Conservation (phyloP, 2,329 filamentous ascomycete species). For the Decorospora gaudefroyi region DNA sequence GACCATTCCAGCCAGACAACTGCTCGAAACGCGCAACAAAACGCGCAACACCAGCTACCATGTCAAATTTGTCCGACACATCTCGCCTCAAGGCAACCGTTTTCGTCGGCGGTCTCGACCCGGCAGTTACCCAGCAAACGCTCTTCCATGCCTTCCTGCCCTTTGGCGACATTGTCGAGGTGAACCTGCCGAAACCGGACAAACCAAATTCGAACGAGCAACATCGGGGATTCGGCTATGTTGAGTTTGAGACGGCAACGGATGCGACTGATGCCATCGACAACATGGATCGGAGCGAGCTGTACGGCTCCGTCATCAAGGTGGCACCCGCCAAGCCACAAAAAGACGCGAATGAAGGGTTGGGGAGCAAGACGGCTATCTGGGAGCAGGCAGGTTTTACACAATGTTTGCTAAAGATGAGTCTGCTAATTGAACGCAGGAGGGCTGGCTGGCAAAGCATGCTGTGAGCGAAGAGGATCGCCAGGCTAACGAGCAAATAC, state of each 20-base stretch:
- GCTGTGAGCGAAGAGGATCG: conserved; percentile 81
- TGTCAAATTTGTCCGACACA: conserved; percentile 72
- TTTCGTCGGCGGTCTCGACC: conserved; percentile 86
- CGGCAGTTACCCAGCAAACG: conserved; percentile 72
- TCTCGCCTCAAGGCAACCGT: conserved; percentile 87
- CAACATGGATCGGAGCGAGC: conserved; percentile 97
- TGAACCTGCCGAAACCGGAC: conserved; percentile 87
- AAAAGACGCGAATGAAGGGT: conserved; percentile 82
- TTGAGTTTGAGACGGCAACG: conserved; percentile 84
- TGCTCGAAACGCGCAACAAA: conserved; percentile 1
- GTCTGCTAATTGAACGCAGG: conserved; percentile 58
- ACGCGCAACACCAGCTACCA: conserved; percentile 9
- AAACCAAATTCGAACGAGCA: conserved; percentile 74
- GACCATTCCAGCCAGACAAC: not conserved
- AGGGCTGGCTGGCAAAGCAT: conserved; percentile 89
- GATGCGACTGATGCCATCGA: conserved; percentile 96
- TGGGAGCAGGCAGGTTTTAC: conserved; percentile 84
- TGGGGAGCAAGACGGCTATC: conserved; percentile 90
- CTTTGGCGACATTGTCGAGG: conserved; percentile 92
- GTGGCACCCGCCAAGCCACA: conserved; percentile 90
- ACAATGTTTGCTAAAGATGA: not conserved
- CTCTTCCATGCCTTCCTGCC: conserved; percentile 92
- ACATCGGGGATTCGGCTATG: conserved; percentile 93
- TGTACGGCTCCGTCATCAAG: conserved; percentile 90
- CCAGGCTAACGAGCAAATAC: conserved; percentile 61